phyloP scores from a whole-genome alignment of 2,329 filamentous ascomycete genomes.

The Diaporthe sp. region DNA sequence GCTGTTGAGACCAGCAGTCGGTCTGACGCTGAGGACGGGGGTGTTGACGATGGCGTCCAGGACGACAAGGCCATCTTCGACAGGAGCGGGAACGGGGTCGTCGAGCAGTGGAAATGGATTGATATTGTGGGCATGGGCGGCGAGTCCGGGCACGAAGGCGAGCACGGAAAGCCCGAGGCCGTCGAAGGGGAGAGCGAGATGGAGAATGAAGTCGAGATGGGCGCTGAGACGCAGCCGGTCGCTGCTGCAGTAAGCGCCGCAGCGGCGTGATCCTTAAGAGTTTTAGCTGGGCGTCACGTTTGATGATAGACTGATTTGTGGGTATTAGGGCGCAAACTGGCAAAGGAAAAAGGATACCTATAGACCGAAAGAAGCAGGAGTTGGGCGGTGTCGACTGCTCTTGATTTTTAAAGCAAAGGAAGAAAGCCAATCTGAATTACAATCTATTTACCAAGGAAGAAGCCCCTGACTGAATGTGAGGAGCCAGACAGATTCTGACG shows the following conservation, averaged over 20 bases:
- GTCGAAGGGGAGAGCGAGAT: constrained; percentile 50
- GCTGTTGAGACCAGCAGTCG: constrained; percentile 31
- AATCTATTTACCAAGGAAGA: not conserved
- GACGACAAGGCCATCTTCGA: constrained; percentile 68
- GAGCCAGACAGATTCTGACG: not conserved
- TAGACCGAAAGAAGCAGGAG: constrained; percentile 13
- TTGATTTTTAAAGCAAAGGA: not conserved
- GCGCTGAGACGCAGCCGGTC: constrained; percentile 23
- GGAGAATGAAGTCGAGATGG: constrained; percentile 52
- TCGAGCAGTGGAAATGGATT: constrained; percentile 67
- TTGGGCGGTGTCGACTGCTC: not conserved
- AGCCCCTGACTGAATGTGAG: not conserved
- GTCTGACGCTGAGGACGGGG: constrained; percentile 41
- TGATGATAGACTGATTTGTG: not conserved
- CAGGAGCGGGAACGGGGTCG: constrained; percentile 50
- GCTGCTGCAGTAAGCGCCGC: not conserved
- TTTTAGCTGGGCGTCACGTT: too few relatives aligned
- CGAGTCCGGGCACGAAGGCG: constrained; percentile 43
- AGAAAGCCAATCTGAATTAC: not conserved
- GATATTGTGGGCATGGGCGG: constrained; percentile 64
- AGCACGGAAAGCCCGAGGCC: constrained; percentile 40
- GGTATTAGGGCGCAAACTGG: not conserved
- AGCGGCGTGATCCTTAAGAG: not conserved
- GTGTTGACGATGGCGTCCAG: constrained; percentile 53
- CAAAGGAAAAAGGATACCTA: not conserved